phyloP scores from a whole-genome alignment of 2,329 filamentous ascomycete species.

The Didymella keratinophila region DNA sequence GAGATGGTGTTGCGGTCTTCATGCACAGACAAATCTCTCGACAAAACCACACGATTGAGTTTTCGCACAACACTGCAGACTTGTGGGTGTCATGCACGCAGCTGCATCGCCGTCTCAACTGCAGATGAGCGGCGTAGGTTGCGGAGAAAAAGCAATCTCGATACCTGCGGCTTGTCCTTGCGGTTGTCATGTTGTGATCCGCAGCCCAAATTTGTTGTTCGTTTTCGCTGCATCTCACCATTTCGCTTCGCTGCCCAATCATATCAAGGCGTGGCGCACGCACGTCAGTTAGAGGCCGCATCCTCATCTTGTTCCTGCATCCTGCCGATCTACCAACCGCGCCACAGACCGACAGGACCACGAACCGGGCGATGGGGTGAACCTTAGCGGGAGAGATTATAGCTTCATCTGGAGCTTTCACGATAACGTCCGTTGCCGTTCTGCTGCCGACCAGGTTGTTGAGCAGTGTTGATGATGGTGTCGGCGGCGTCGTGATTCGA shows the following conservation, averaged over 20 bases:
- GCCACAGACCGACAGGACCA: constrained; percentile 5
- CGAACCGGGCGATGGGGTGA: constrained; percentile 9
- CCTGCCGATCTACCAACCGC: constrained; percentile 6
- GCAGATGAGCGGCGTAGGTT: neutral
- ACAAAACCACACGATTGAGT: neutral
- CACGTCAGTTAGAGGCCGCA: constrained; percentile 11
- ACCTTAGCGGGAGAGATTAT: neutral
- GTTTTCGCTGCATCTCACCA: constrained; percentile 20
- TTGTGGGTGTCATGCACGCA: neutral
- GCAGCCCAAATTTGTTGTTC: constrained; percentile 16
- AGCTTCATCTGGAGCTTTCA: neutral
- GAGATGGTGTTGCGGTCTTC: constrained; percentile 4
- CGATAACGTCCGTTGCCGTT: neutral
- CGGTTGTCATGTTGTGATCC: constrained; percentile 4
- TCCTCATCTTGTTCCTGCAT: constrained; percentile 13
- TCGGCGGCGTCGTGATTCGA: neutral
- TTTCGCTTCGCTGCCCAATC: constrained; percentile 21
- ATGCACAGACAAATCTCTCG: neutral
- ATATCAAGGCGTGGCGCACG: neutral
- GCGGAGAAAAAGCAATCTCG: constrained; percentile 8
- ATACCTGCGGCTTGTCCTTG: neutral
- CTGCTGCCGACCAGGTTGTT: neutral
- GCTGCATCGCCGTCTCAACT: neutral
- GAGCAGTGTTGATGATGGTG: neutral
- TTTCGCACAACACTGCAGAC: neutral